A percentile compares a stretch with the other conserved stretches of the same genome.
Conservation (phyloP, 768 basidiomycete species). For the Mycena rosella region DNA sequence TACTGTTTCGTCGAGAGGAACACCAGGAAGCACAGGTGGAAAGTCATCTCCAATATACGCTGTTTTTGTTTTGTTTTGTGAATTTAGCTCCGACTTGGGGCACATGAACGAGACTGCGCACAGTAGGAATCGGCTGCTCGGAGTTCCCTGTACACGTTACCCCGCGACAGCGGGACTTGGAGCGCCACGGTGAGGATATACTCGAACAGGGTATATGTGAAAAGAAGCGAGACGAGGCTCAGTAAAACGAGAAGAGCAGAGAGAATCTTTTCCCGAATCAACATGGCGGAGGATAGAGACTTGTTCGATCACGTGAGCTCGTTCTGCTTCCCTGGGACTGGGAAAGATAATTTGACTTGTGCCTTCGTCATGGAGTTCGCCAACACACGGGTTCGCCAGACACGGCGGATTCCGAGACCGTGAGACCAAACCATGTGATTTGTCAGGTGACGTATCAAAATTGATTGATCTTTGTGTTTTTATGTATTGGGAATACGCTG, state of each 20-base stretch:
- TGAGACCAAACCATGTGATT: too few species aligned
- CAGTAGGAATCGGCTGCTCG: constrained; percentile 21
- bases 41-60: constrained; percentile 33
- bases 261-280: constrained; percentile 24
- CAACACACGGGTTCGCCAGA: too few species aligned
- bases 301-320: not conserved
- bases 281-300: constrained; percentile 7
- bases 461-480: too few species aligned
- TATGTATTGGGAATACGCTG: too few species aligned
- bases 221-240: constrained; percentile 22
- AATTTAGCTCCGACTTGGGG: not conserved
- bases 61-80: not conserved
- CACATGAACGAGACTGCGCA: not conserved
- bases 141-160: constrained; percentile 15
- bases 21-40: constrained; percentile 26
- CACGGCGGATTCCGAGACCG: too few species aligned
- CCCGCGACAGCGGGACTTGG: not conserved
- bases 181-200: constrained; percentile 22
- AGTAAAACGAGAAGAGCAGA: constrained; percentile 17
- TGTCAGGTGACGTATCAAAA: too few species aligned
- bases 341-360: too few species aligned
- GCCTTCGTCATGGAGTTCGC: too few species aligned
- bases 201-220: constrained; percentile 27
- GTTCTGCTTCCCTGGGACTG: too few species aligned
- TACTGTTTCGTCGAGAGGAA: constrained; percentile 25